Base-by-base conservation (phyloP, 371 early-diverging fungal genomes). In the Mucor indicus region DNA sequence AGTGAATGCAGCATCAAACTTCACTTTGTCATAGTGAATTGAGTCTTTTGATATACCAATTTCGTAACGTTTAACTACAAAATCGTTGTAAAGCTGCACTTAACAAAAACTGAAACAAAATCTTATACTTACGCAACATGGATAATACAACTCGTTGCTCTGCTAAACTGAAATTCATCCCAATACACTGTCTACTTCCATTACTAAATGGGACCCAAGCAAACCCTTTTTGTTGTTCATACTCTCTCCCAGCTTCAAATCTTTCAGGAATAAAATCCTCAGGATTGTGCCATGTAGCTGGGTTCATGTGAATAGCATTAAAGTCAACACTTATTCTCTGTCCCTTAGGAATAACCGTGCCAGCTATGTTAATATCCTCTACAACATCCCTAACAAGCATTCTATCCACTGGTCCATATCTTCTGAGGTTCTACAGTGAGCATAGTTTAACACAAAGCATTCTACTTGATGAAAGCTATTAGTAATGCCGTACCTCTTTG, bases 141-240 rank as follows among this genome's bases (percentile, higher is more conserved):
- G 73, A 48, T 10, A 80, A 50, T 1, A 77, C 30, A 10, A 82
- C 57, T 19, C 78, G 64, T 54, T 78, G 81, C 22, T 78, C 77
- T 5, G 69, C 50, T 31, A 84, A 48, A 4, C 78, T 71, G 50
- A 84, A 80, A 29, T 79, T 70, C 68, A 72, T 71, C 16, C 81
- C 84, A 38, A 79, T 65, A 41, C 84, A 84, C 44, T 75, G 70
- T 31, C 81, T 66, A 11, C 63, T 36, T 10, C 81, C 82, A 23
- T 55, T 57, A 48, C 76, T 60, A 47, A 82, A 82, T 12, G 82
- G 79, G 6, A 77, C 39, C 71, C 70, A 81, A 3, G 67, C 50
- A 35, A 31, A 24, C 17, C 57, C 67, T 13, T 62, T 39, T 21
- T 46, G 38, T 10, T 58, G 55, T 10, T 47, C 62, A 19, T 48